Evolutionary conservation across 345 rosid genomes (phyloP), one percentile per base, ranked within the genome.

Genomic region (Eucalyptus regnans): DNA sequence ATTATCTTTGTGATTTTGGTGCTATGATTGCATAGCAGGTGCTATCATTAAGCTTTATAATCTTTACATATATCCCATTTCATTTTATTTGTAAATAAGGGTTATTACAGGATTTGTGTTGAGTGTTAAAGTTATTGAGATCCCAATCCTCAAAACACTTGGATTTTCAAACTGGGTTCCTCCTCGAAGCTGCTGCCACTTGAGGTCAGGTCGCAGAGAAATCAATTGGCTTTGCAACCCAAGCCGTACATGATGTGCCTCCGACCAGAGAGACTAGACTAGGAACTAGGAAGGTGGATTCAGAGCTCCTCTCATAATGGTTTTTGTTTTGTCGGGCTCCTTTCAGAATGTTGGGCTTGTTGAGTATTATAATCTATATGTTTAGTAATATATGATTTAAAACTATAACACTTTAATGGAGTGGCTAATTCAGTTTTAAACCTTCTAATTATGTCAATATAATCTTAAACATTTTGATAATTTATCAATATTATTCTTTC

Each of bases 401-500:
- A 60, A 27, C 68, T 12, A 5, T 29, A 12, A 27, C 8, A 60
- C 3, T 60, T 60, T 27, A 7, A 52, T 52, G 4, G 10, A 18
- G 58, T 3, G 58, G 12, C 64, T 10, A 56, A 11, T 22, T 56
- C 12, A 56, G 2, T 9, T 20, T 4, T 23, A 56, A 56, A 56
- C 1, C 0, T 56, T 56, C 9, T 23, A 2, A 5, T 23, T 2
- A 23, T 56, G 12, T 23, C 2, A 56, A 9, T 23, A 8, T 56
- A 2, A 23, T 56, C 1, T 8, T 11, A 25, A 27, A 0, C 0
- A 5, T 60, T 60, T 15, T 16, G 0, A 8, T 8, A 31, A 66
- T 66, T 16, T 31, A 18, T 4, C 12, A 17, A 68, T 16, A 52
- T 52, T 3, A 8, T 20, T 2, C 5, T 18, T 1, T 18, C 5